Evolutionary conservation across 2,329 filamentous ascomycete genomes (phyloP).

Genomic region (Penicillium aurantiogriseum): DNA sequence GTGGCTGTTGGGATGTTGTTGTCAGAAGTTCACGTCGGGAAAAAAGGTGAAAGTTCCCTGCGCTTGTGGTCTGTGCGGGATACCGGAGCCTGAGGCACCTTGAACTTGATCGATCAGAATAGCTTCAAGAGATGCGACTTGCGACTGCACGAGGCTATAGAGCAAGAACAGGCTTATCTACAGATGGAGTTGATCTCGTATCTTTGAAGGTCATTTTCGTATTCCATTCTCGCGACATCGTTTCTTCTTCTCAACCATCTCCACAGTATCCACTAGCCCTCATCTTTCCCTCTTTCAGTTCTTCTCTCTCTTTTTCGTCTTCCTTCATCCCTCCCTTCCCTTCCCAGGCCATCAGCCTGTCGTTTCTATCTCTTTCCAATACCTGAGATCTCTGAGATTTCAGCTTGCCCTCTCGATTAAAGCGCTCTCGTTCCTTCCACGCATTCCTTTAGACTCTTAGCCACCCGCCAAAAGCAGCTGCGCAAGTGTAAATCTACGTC

Average conservation of each 20-base stretch:
- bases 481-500: conserved; percentile 11
- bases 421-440: conserved; percentile 4
- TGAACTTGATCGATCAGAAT: conserved; percentile 22
- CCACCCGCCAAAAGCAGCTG: not conserved
- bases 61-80: conserved; percentile 20
- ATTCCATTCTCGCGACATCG: not conserved
- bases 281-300: conserved; percentile 29
- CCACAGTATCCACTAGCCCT: conserved; percentile 32
- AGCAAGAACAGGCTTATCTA: not conserved
- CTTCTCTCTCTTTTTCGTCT: conserved; percentile 21
- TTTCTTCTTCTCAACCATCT: conserved; percentile 25
- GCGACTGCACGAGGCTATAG: not conserved
- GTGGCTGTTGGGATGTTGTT: conserved; percentile 35
- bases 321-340: conserved; percentile 16
- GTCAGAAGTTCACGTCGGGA: conserved; percentile 21
- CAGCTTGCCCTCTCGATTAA: conserved; percentile 11
- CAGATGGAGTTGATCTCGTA: not conserved
- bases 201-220: not conserved
- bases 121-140: conserved; percentile 8
- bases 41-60: conserved; percentile 34
- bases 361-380: conserved; percentile 9
- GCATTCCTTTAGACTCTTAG: not conserved
- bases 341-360: conserved; percentile 20
- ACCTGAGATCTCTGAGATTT: conserved; percentile 1
- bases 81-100: conserved; percentile 20